Percentiles rank a stretch among this genome's conserved stretches.
Conservation (phyloP, 495 filamentous ascomycete species). For the Aspergillus conjunctus region DNA sequence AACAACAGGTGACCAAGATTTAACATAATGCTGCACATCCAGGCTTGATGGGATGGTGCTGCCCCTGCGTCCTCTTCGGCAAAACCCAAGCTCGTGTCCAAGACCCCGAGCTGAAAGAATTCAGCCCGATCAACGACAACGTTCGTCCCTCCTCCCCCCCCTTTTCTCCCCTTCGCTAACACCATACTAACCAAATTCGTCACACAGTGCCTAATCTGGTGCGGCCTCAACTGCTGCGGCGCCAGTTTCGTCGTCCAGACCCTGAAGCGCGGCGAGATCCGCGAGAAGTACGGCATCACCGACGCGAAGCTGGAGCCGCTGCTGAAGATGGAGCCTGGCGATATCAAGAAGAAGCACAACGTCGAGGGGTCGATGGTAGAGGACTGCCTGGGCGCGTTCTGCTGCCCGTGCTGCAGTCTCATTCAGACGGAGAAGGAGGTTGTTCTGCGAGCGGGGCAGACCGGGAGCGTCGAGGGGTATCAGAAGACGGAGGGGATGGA, state of each 20-base stretch:
- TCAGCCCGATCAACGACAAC: conserved; percentile 11
- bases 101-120: conserved; percentile 12
- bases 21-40: too few relatives aligned
- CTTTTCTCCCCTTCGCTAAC: not conserved
- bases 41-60: conserved; percentile 18
- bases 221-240: conserved; percentile 14
- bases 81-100: conserved; percentile 12
- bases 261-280: conserved; percentile 11
- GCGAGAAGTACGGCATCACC: conserved; percentile 13
- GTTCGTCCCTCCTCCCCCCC: not conserved
- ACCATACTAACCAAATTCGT: not conserved
- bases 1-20: not conserved
- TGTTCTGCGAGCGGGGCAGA: not conserved
- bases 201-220: conserved; percentile 16
- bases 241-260: conserved; percentile 15
- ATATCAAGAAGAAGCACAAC: conserved; percentile 15
- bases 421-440: conserved; percentile 17
- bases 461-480: not conserved
- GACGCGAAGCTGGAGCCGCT: conserved; percentile 11
- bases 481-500: conserved; percentile 13
- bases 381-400: conserved; percentile 14
- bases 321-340: conserved; percentile 6
- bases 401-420: conserved; percentile 10
- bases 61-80: conserved; percentile 15
- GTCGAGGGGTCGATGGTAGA: conserved; percentile 11